Percentiles rank a stretch among this genome's conserved stretches.
phyloP scores from a whole-genome alignment of 805 yeast genomes.

The Lachancea dasiensis region DNA sequence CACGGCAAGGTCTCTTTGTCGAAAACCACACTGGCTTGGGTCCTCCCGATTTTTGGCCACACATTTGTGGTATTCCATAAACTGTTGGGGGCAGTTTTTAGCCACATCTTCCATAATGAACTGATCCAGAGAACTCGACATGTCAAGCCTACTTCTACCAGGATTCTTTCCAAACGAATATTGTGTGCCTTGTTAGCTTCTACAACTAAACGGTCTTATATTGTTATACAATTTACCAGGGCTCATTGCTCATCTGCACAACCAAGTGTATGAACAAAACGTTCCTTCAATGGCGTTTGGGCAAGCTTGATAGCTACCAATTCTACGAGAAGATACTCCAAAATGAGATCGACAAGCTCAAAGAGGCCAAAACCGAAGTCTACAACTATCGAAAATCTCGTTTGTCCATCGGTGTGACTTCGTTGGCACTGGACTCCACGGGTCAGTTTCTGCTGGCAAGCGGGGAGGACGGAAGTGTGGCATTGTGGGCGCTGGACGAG shows the following conservation, averaged over 20 bases:
- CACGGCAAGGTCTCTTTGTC: constrained; percentile 50
- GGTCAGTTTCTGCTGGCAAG: constrained; percentile 19
- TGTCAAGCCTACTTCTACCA: too few relatives aligned
- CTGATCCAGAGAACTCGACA: constrained; percentile 52
- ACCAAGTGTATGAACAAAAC: constrained; percentile 2
- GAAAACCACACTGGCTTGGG: constrained; percentile 44
- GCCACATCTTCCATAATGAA: constrained; percentile 75
- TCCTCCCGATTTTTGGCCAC: constrained; percentile 51
- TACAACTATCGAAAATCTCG: constrained; percentile 6
- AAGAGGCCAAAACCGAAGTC: constrained; percentile 13
- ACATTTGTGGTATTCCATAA: constrained; percentile 68
- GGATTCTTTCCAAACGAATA: too few relatives aligned
- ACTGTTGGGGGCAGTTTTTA: constrained; percentile 65
- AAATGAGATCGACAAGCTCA: constrained; percentile 19
- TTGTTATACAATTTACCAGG: background rate
- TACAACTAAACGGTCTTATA: too few relatives aligned
- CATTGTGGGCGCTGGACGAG: constrained; percentile 29
- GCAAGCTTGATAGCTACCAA: constrained; percentile 11
- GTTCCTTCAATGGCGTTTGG: constrained; percentile 13
- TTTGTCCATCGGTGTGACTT: constrained; percentile 11
- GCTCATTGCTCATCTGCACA: background rate
- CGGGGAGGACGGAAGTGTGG: constrained; percentile 33
- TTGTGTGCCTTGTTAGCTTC: too few relatives aligned
- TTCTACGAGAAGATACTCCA: constrained; percentile 11
- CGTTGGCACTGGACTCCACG: constrained; percentile 20